phyloP scores from a whole-genome alignment of 2,329 filamentous ascomycete species.

The Cordyceps cateniannulata region DNA sequence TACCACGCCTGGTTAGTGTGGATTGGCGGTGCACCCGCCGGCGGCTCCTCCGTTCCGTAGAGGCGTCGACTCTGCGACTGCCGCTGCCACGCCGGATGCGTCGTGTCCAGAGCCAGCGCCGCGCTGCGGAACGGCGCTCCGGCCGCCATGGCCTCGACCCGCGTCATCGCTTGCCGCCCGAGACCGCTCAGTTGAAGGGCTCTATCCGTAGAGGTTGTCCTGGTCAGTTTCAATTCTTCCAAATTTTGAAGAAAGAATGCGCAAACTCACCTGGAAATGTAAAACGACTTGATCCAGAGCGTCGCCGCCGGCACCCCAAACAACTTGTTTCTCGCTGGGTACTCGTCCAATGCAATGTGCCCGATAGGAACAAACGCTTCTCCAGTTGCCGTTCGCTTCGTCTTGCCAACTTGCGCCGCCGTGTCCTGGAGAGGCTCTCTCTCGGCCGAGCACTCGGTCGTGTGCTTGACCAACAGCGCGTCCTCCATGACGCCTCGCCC shows the following conservation, averaged over 20 bases:
- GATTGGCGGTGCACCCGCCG: constrained; percentile 21
- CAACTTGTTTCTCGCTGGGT: constrained; percentile 23
- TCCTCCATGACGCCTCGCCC: constrained; percentile 4
- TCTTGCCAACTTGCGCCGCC: constrained; percentile 23
- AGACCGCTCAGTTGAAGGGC: constrained; percentile 30
- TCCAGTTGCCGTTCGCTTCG: constrained; percentile 23
- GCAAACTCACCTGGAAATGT: constrained; percentile 26
- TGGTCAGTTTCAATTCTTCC: background rate
- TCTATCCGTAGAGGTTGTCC: constrained; percentile 12
- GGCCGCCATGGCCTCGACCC: constrained; percentile 26
- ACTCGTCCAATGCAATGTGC: constrained; percentile 32
- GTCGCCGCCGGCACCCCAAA: constrained; percentile 27
- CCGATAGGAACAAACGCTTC: constrained; percentile 32
- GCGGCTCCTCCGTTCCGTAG: constrained; percentile 22
- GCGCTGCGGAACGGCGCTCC: constrained; percentile 26
- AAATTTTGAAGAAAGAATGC: background rate
- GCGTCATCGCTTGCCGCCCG: constrained; percentile 29
- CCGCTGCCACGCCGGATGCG: constrained; percentile 23
- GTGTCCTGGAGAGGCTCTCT: constrained; percentile 28
- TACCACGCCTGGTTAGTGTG: constrained; percentile 27
- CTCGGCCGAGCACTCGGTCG: background rate
- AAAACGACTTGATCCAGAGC: constrained; percentile 35
- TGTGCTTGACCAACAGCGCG: constrained; percentile 22
- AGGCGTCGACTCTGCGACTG: constrained; percentile 18
- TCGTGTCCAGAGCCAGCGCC: constrained; percentile 30